A percentile compares a stretch with the other conserved stretches of the same genome.
Evolutionary conservation across 805 yeast species (phyloP).

Genomic region (Peterozyma xylosa): DNA sequence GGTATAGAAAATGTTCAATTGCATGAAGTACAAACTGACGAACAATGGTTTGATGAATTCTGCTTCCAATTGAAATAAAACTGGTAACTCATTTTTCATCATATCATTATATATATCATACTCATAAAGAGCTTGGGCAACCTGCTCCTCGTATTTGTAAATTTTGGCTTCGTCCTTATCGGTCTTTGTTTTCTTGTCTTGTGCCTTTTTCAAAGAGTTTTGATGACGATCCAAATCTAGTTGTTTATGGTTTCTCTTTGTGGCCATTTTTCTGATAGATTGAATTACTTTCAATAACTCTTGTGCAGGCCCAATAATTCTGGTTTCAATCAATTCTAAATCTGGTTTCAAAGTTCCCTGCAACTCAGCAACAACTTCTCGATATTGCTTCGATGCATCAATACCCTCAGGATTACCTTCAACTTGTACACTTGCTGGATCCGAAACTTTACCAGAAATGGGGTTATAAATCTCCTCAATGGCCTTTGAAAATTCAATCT

Average conservation of each 20-base stretch:
- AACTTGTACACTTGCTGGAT: slow-evolving; percentile 76
- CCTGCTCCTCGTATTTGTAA: slow-evolving; percentile 84
- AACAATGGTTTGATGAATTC: slow-evolving; percentile 91
- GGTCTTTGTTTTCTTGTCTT: slow-evolving; percentile 74
- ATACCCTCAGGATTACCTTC: slow-evolving; percentile 98
- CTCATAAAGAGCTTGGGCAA: slow-evolving; percentile 89
- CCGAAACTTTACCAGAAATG: slow-evolving; percentile 84
- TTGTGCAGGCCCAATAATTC: slow-evolving; percentile 87
- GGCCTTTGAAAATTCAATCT: slow-evolving; percentile 90
- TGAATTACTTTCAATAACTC: slow-evolving; percentile 79
- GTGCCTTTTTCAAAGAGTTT: slow-evolving; percentile 61
- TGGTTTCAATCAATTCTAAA: slow-evolving; percentile 81
- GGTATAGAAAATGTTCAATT: slow-evolving; percentile 92
- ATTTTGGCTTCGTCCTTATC: slow-evolving; percentile 87
- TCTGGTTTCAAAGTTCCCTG: slow-evolving; percentile 88
- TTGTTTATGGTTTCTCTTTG: slow-evolving; percentile 93
- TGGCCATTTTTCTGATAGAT: slow-evolving; percentile 84
- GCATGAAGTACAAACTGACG: slow-evolving; percentile 95
- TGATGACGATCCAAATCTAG: slow-evolving; percentile 86
- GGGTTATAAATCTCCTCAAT: slow-evolving; percentile 96
- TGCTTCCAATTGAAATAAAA: slow-evolving; percentile 79
- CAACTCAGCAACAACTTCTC: slow-evolving; percentile 79
- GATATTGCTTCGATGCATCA: slow-evolving; percentile 86
- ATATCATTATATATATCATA: slow-evolving; percentile 93
- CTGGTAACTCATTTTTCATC: slow-evolving; percentile 85